Conservation (phyloP, 1,139 yeast species). For the Yamadazyma sp. region DNA sequence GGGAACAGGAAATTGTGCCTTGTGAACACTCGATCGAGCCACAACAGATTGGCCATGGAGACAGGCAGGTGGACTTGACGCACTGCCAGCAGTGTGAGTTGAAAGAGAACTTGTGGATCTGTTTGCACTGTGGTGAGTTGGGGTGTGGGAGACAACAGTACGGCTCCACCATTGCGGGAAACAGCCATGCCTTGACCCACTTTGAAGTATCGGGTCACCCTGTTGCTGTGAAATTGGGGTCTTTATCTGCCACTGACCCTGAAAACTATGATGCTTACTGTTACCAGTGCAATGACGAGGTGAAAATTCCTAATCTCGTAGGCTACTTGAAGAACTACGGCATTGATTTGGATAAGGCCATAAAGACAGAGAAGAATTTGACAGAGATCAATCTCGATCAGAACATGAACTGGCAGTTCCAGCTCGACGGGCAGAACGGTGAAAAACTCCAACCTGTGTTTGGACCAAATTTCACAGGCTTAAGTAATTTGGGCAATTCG, state of each 20-base stretch:
- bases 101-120: conserved; percentile 81
- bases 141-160: conserved; percentile 94
- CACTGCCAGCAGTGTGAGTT: conserved; percentile 64
- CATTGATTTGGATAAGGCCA: conserved; percentile 57
- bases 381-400: conserved; percentile 91
- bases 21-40: conserved; percentile 72
- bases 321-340: conserved; percentile 59
- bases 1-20: conserved; percentile 86
- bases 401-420: conserved; percentile 90
- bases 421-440: conserved; percentile 73
- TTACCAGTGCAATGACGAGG: conserved; percentile 86
- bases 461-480: conserved; percentile 74
- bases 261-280: conserved; percentile 76
- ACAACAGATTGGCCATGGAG: conserved; percentile 28
- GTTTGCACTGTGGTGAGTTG: conserved; percentile 82
- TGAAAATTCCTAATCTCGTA: conserved; percentile 64
- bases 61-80: conserved; percentile 28
- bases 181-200: conserved; percentile 85
- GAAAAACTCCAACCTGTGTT: conserved; percentile 61
- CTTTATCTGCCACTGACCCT: conserved; percentile 64
- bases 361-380: conserved; percentile 79
- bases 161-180: conserved; percentile 84
- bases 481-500: conserved; percentile 87
- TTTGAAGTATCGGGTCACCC: conserved; percentile 59
- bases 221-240: conserved; percentile 87